These are phyloP conservation scores for Rhizopogon vesiculosus DNA, from an alignment of 768 basidiomycete genomes.

Conservation along the genomic window DNA sequence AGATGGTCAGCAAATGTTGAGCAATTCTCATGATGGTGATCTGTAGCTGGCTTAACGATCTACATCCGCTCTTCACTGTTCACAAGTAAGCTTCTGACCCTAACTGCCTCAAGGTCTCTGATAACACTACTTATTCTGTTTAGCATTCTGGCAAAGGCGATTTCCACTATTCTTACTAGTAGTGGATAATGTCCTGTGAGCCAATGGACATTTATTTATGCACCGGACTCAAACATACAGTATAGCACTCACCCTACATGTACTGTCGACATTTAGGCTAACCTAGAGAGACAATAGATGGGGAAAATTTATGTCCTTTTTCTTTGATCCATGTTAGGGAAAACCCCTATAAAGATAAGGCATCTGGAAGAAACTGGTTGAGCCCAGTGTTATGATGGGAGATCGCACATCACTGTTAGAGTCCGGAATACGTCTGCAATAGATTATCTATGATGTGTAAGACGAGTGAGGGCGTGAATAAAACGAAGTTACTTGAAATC, in stretches of 20 bases:
- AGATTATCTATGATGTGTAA: slow-evolving; percentile 59
- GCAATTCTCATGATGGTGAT: neutral
- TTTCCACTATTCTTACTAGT: slow-evolving; percentile 39
- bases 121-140: neutral
- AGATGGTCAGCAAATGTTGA: neutral
- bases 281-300: no score
- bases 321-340: no score
- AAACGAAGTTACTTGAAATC: slow-evolving; percentile 81
- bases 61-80: slow-evolving; percentile 61
- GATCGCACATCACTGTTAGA: slow-evolving; percentile 96
- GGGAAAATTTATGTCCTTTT: no score
- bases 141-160: slow-evolving; percentile 48
- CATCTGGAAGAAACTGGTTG: slow-evolving; percentile 93
- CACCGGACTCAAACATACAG: no score
- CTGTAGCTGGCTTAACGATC: slow-evolving; percentile 52
- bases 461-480: slow-evolving; percentile 4
- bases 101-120: neutral
- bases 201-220: no score
- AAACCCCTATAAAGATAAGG: no score
- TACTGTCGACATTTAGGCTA: no score
- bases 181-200: no score
- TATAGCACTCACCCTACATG: no score
- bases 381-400: slow-evolving; percentile 95
- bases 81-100: slow-evolving; percentile 42
- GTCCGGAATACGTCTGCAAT: slow-evolving; percentile 96